Base-by-base conservation (phyloP, 1,284 basidiomycete genomes). In the Porogramme epimiltina region DNA sequence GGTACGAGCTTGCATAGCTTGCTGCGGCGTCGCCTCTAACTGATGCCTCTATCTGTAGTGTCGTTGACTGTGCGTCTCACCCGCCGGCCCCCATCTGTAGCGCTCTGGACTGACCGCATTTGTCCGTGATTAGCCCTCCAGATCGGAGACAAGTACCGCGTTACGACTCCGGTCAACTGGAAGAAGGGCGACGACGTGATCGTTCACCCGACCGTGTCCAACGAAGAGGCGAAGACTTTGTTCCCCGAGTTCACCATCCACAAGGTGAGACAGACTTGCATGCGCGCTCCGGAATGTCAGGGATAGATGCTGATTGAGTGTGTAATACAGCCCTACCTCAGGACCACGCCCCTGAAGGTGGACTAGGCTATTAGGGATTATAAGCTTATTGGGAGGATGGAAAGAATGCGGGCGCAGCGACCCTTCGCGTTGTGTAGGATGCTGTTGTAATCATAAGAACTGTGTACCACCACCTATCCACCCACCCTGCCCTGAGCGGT, bases 91-190 rank as follows among this genome's bases (percentile, higher is more conserved):
- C 39, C n/a, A 24, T 37, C 41, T 39, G 31, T 18, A 36, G 26
- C 18, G 42, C 51, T 47, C 46, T 51, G 8, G 28, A 31, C 28
- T 31, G 28, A 31, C 28, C 28, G 6, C 8, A 31, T 31, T 31
- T 13, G 28, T 31, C 13, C 28, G 8, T 20, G 13, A 23, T 11
- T 19, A 77, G 87, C 93, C 45, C 85, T 99, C 51, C 97, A 99
- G 72, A 79, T 96, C 55, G 92, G 93, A 43, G 95, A 98, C 80
- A 94, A 91, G 77, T 79, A 95, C 78, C 78, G 83, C 65, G 72
- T 93, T 55, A 88, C 90, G 16, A 93, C 92, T 4, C 91, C 91
- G 18, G 94, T 92, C 58, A 95, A 98, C 84, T 98, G 96, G 96
- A 84, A 89, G 58, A 87, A 87, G 69, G 95, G 94, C 42, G 88